phyloP scores from a whole-genome alignment of 2,329 filamentous ascomycete species.

The Botrytis byssoidea region DNA sequence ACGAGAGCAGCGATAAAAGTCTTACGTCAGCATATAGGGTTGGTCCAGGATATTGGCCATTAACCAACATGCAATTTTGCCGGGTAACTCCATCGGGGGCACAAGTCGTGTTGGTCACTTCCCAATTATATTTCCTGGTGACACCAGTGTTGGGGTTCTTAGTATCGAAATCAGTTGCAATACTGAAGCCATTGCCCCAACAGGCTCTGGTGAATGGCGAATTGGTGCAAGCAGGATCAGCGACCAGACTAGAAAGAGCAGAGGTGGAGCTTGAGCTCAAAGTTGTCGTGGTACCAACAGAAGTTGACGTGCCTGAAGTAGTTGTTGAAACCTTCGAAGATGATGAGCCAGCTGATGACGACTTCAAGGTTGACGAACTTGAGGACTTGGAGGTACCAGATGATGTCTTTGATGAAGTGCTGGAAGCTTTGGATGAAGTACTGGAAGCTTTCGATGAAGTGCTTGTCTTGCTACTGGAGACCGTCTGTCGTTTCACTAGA shows the following conservation, averaged over 20 bases:
- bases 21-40: constrained; percentile 31
- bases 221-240: constrained; percentile 33
- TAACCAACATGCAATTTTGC: constrained; percentile 49
- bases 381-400: not conserved
- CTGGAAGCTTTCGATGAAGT: not conserved
- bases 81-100: constrained; percentile 43
- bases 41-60: constrained; percentile 38
- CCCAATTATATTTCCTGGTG: constrained; percentile 35
- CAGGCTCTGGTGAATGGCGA: constrained; percentile 37
- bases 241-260: constrained; percentile 18
- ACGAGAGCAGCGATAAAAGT: not conserved
- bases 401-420: not conserved
- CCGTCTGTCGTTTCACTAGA: not conserved
- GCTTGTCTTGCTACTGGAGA: not conserved
- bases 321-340: constrained; percentile 1
- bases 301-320: not conserved
- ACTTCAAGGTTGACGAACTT: constrained; percentile 1
- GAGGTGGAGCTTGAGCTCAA: constrained; percentile 14
- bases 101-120: constrained; percentile 32
- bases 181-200: constrained; percentile 38
- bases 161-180: constrained; percentile 37
- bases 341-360: constrained; percentile 1
- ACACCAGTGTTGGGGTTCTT: constrained; percentile 40
- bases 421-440: not conserved
- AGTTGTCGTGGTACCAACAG: not conserved